A percentile compares a stretch with the other conserved stretches of the same genome.
Evolutionary conservation across 495 filamentous ascomycete genomes (phyloP).

Genomic region (Parathielavia hyrcaniae): DNA sequence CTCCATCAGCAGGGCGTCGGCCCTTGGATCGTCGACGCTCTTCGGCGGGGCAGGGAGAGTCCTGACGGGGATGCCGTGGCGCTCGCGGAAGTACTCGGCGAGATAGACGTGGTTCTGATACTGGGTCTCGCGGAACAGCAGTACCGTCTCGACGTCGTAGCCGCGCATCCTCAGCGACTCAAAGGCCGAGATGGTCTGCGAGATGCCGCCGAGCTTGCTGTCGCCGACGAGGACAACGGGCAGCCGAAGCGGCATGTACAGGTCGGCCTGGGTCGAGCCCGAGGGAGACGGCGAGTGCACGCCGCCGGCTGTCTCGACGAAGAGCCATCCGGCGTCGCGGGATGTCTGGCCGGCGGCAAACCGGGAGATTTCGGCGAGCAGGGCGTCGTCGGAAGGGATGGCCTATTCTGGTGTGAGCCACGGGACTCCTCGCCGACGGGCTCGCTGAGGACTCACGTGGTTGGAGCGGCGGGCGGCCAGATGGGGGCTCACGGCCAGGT

Average conservation of each 20-base stretch:
- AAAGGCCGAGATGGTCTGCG: constrained; percentile 65
- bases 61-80: constrained; percentile 50
- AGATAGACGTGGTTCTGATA: constrained; percentile 64
- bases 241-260: constrained; percentile 62
- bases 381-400: constrained; percentile 44
- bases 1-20: constrained; percentile 24
- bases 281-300: constrained; percentile 67
- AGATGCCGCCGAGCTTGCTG: constrained; percentile 65
- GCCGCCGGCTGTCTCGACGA: constrained; percentile 74
- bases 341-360: constrained; percentile 42
- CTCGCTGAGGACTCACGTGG: constrained; percentile 27
- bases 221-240: constrained; percentile 70
- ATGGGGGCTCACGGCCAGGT: constrained; percentile 67
- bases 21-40: neutral
- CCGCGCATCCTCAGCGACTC: constrained; percentile 67
- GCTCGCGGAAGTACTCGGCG: constrained; percentile 50
- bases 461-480: constrained; percentile 48
- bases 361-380: constrained; percentile 44
- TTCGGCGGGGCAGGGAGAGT: constrained; percentile 48
- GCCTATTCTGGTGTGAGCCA: constrained; percentile 8
- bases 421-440: no score
- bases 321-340: constrained; percentile 37
- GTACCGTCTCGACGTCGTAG: constrained; percentile 62
- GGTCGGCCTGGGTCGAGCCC: constrained; percentile 67
- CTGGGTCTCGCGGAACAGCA: constrained; percentile 55